phyloP scores from a whole-genome alignment of 441 rosid species.

The Croton laevigatus region DNA sequence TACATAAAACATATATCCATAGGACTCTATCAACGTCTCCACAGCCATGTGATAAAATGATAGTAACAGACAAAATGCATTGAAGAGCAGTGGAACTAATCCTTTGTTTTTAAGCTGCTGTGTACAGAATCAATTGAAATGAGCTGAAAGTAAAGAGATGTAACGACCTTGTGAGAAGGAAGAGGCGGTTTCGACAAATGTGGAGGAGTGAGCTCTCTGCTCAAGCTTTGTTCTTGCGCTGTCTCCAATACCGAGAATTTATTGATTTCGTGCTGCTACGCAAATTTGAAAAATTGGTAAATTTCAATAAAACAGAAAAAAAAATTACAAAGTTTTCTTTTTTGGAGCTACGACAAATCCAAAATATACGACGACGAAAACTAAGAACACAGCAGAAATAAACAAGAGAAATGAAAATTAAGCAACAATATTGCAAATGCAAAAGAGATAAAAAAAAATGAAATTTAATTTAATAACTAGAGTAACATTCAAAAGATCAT shows the following conservation, averaged over 20 bases:
- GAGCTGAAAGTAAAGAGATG: constrained; percentile 2
- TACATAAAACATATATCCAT: constrained; percentile 10
- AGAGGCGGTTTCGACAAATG: constrained; percentile 48
- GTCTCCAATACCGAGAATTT: constrained; percentile 36
- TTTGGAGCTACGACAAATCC: not conserved
- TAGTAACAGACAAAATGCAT: not conserved
- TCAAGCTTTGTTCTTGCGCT: constrained; percentile 52
- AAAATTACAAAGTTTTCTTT: not conserved
- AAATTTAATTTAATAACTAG: not conserved
- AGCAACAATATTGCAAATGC: no score
- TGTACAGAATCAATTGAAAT: not conserved
- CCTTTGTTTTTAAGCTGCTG: not conserved
- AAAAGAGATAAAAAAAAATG: constrained; percentile 1
- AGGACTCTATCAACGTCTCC: constrained; percentile 15
- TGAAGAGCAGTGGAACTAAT: not conserved
- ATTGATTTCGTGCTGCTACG: constrained; percentile 36
- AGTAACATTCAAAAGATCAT: not conserved
- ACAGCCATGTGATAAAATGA: not conserved
- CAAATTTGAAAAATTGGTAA: not conserved
- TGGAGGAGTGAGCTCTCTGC: constrained; percentile 53
- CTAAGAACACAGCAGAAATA: not conserved
- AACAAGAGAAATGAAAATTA: not conserved
- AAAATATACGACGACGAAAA: not conserved
- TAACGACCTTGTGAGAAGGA: constrained; percentile 59
- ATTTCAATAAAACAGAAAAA: not conserved